phyloP scores from a whole-genome alignment of 2,329 filamentous ascomycete genomes.

The Trichoderma guizhouense region DNA sequence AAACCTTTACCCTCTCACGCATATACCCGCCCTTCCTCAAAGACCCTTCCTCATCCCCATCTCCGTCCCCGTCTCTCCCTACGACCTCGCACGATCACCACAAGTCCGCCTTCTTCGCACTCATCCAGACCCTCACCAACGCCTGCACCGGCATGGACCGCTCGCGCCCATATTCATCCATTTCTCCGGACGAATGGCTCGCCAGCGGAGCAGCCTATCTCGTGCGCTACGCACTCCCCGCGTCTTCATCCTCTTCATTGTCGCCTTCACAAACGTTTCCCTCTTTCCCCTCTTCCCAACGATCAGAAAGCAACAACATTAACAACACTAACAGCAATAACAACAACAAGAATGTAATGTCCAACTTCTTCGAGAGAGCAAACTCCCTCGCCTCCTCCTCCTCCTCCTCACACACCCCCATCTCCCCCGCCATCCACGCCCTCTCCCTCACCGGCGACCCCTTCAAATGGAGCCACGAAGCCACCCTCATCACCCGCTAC shows the following conservation, averaged over 20 bases:
- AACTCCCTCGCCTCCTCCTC: conserved; percentile 5
- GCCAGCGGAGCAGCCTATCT: conserved; percentile 34
- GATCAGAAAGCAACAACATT: neutral
- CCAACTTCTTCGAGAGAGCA: conserved; percentile 1
- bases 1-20: conserved; percentile 26
- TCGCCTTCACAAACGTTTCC: neutral
- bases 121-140: conserved; percentile 36
- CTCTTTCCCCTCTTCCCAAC: neutral
- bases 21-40: conserved; percentile 25
- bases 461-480: conserved; percentile 36
- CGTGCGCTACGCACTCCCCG: conserved; percentile 21
- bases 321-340: neutral
- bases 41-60: neutral
- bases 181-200: conserved; percentile 29
- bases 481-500: conserved; percentile 34
- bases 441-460: conserved; percentile 29
- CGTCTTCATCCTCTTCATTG: neutral
- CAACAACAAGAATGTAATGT: neutral
- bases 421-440: conserved; percentile 26
- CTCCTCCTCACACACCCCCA: neutral
- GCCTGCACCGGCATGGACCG: conserved; percentile 31
- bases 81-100: neutral
- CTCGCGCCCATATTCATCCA: conserved; percentile 25
- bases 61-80: neutral
- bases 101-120: conserved; percentile 32